Evolutionary conservation across 805 yeast species (phyloP).

Genomic region (Starmera quercuum): DNA sequence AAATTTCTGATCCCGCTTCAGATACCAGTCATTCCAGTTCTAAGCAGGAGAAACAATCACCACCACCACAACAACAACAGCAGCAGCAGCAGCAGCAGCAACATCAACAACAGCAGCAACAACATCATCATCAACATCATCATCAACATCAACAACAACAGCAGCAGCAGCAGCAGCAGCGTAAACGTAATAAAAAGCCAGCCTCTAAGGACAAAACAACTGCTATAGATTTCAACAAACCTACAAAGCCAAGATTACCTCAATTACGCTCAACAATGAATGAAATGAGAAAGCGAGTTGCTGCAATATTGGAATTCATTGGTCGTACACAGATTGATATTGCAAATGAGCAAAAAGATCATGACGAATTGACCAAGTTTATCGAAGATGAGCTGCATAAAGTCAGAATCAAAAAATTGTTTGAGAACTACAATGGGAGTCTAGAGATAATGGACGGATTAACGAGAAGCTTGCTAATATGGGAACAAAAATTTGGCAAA

Average conservation of each 20-base stretch:
- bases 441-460: slow-evolving; percentile 62
- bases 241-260: slow-evolving; percentile 80
- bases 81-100: slow-evolving; percentile 1
- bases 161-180: background rate
- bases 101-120: background rate
- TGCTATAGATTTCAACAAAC: slow-evolving; percentile 52
- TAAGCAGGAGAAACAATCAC: slow-evolving; percentile 6
- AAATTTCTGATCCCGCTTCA: background rate
- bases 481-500: slow-evolving; percentile 67
- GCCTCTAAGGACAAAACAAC: slow-evolving; percentile 13
- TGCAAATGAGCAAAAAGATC: slow-evolving; percentile 61
- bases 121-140: no score
- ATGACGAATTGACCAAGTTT: slow-evolving; percentile 39
- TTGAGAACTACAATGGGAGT: slow-evolving; percentile 50
- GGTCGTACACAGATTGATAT: slow-evolving; percentile 82
- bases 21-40: background rate
- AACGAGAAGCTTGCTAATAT: slow-evolving; percentile 58
- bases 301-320: slow-evolving; percentile 86
- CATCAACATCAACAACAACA: slow-evolving; percentile 13
- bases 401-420: slow-evolving; percentile 31
- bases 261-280: slow-evolving; percentile 63
- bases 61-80: slow-evolving; percentile 13
- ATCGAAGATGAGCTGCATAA: slow-evolving; percentile 34
- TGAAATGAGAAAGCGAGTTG: slow-evolving; percentile 83
- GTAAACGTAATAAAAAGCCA: slow-evolving; percentile 3